Conservation (phyloP, 2,329 filamentous ascomycete genomes). For the Botrytis elliptica region DNA sequence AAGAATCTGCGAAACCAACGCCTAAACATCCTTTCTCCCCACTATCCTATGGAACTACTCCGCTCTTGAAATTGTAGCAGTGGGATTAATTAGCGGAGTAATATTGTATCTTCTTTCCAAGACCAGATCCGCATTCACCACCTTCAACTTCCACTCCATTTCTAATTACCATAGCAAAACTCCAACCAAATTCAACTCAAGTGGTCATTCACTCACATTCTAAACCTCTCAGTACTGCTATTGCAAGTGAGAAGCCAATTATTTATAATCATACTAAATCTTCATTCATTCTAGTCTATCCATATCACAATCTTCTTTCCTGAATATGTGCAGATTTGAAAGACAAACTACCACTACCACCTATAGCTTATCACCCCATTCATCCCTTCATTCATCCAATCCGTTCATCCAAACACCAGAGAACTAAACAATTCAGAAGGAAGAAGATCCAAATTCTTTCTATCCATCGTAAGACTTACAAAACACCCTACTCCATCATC, state of each 20-base stretch:
- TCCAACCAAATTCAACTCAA: background rate
- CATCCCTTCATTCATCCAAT: constrained; percentile 6
- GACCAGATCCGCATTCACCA: background rate
- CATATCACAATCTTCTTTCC: background rate
- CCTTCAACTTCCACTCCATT: background rate
- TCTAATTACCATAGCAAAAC: background rate
- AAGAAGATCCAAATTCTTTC: background rate
- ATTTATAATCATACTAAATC: background rate
- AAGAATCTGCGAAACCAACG: background rate
- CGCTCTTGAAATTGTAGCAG: background rate
- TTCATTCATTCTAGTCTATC: constrained; percentile 4
- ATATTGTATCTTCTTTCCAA: background rate
- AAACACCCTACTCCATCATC: constrained; percentile 7
- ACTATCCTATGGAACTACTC: background rate
- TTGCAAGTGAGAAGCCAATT: background rate
- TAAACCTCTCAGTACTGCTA: background rate
- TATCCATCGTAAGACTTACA: constrained; percentile 11
- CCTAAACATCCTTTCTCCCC: background rate
- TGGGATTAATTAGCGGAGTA: background rate
- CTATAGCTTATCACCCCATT: background rate
- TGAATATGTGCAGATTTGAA: constrained; percentile 1
- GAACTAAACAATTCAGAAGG: constrained; percentile 19
- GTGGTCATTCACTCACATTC: background rate
- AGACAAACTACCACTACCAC: background rate
- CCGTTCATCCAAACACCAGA: constrained; percentile 9